A percentile compares a stretch with the other conserved stretches of the same genome.
phyloP scores from a whole-genome alignment of 2,329 filamentous ascomycete species.

The Zymoseptoria brevis region DNA sequence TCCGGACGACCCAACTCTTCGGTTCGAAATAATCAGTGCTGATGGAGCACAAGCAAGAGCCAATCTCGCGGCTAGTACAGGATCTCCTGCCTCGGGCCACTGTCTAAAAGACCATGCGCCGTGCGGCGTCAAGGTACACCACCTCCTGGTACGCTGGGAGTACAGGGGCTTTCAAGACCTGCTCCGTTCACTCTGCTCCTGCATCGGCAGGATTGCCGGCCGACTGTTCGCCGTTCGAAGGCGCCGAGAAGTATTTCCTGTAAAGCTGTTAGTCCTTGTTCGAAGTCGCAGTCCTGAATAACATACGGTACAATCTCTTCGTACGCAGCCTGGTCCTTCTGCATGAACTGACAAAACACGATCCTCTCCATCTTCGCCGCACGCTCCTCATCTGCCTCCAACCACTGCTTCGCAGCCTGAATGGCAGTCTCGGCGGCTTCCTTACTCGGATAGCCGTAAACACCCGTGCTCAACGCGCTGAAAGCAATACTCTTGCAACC shows the following conservation, averaged over 20 bases:
- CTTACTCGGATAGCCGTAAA: conserved; percentile 76
- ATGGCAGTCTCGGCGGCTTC: conserved; percentile 68
- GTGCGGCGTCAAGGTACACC: background rate
- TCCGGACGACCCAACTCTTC: conserved; percentile 21
- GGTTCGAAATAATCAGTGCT: conserved; percentile 17
- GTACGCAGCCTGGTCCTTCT: conserved; percentile 71
- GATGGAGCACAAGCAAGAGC: background rate
- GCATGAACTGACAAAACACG: conserved; percentile 76
- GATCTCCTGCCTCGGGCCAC: background rate
- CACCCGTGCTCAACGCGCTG: conserved; percentile 73
- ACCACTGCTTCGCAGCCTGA: conserved; percentile 49
- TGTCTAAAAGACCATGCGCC: background rate
- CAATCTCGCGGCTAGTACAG: background rate
- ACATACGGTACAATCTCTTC: conserved; percentile 64
- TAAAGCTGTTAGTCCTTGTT: background rate
- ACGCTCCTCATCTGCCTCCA: conserved; percentile 38
- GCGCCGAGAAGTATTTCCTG: conserved; percentile 42
- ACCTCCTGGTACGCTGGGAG: background rate
- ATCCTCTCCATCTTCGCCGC: conserved; percentile 56
- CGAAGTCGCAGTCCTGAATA: background rate
- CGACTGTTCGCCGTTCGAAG: conserved; percentile 22
- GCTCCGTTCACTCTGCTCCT: background rate
- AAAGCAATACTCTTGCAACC: conserved; percentile 70
- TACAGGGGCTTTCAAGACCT: background rate
- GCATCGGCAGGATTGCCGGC: background rate